A percentile compares a stretch with the other conserved stretches of the same genome.
Conservation (phyloP, 768 basidiomycete species). For the Calocera cornea region DNA sequence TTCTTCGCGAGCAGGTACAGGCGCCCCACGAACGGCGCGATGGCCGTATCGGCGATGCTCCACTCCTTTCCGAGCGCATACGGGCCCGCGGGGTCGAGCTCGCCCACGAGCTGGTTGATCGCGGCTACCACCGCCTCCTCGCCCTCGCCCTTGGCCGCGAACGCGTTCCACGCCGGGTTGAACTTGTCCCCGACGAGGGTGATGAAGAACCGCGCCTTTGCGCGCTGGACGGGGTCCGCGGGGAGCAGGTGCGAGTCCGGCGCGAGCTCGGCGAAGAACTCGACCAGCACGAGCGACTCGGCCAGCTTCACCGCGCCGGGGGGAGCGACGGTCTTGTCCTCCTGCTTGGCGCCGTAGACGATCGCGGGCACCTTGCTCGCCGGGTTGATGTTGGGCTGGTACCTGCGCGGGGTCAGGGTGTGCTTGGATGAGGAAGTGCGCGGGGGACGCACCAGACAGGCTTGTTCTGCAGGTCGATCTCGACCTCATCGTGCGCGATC, state of each 20-base stretch:
- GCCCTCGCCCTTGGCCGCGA: slow-evolving; percentile 27
- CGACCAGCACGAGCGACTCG: slow-evolving; percentile 52
- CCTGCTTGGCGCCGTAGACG: slow-evolving; percentile 46
- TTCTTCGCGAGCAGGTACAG: slow-evolving; percentile 33
- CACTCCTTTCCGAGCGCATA: slow-evolving; percentile 34
- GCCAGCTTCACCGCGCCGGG: slow-evolving; percentile 46
- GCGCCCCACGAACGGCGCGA: slow-evolving; percentile 49
- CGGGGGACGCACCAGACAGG: slow-evolving; percentile 22
- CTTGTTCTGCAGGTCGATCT: slow-evolving; percentile 51
- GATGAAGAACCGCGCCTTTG: slow-evolving; percentile 50
- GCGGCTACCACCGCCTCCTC: slow-evolving; percentile 32
- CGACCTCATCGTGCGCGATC: slow-evolving; percentile 35
- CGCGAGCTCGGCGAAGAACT: slow-evolving; percentile 49
- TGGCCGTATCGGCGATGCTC: slow-evolving; percentile 49
- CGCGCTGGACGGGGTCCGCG: slow-evolving; percentile 40
- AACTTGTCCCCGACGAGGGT: slow-evolving; percentile 40
- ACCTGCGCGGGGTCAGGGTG: slow-evolving; percentile 34
- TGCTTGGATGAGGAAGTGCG: not conserved
- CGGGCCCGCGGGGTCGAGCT: slow-evolving; percentile 38
- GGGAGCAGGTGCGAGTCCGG: slow-evolving; percentile 39
- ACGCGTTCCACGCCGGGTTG: slow-evolving; percentile 27
- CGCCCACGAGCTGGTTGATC: slow-evolving; percentile 36
- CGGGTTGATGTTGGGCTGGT: slow-evolving; percentile 49
- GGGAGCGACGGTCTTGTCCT: slow-evolving; percentile 42
- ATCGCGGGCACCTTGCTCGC: slow-evolving; percentile 53